Evolutionary conservation across 1,284 basidiomycete species (phyloP), one percentile per base, ranked within the genome.

Genomic region (Porogramme epimiltina): DNA sequence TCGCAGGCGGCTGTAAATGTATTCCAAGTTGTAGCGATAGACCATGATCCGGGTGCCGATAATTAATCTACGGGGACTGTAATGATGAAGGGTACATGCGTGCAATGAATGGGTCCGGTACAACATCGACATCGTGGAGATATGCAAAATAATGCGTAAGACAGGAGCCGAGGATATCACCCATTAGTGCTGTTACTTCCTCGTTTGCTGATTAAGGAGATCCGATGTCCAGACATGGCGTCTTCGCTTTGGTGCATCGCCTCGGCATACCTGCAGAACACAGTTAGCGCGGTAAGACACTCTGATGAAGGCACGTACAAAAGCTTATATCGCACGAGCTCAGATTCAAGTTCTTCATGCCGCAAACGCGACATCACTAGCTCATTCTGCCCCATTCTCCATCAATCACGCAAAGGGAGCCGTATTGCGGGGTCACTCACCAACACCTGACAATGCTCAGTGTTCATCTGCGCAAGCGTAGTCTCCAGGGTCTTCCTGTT

Each of bases 311-410:
- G 34, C 13, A 77, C 91, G 68, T 63, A 93, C 91, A 95, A 70
- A 34, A 95, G 73, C 70, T 96, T 97, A 70, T 95, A 97, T 38
- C 89, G 84, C 31, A 97, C 93, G 10, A 97, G 81, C 68, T 97
- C 91, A 49, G 84, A 81, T 69, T 97, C 95, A 54, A 93, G 77
- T 65, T 96, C 93, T 67, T 98, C 95, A 62, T 91, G 90, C 53
- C 87, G 84, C 31, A 97, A 74, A 49, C 94, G 84, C 53, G 85
- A 79, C 74, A 87, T 91, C 4, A 98, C 95, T 3, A 97, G 81
- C 66, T 96, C 89, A 62, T 95, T 94, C 80, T 96, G 71, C 53
- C 10, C 3, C 28, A 31, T 8, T 31, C 28, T 6, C 13, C 6
- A 31, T 6, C 8, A 6, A 31, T 31, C 28, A 13, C 28, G n/a